Evolutionary conservation across 768 basidiomycete species (phyloP), one percentile per base, ranked within the genome.

Genomic region (Leccinum incarnatum): DNA sequence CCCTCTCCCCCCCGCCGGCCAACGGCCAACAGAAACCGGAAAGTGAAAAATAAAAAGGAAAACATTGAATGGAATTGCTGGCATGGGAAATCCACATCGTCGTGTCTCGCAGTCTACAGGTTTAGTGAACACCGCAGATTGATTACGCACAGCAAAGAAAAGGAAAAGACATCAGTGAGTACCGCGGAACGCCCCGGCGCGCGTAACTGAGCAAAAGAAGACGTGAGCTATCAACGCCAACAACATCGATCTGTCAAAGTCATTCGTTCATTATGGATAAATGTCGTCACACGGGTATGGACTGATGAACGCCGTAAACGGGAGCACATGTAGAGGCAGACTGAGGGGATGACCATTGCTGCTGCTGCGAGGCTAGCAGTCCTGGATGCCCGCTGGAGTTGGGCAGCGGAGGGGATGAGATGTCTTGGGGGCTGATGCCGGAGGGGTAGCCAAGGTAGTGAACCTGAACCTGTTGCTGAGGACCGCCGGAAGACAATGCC

Each of bases 331-430:
- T 10, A 19, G 42, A 42, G n/a, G 10, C 40, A 10, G 40, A 42
- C 40, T 42, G 42, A 5, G 10, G 17, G 2, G 42, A 45, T 19
- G 10, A 5, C 17, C 10, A 45, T 11, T 45, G 19, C 11, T 45
- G 42, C 4, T 45, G 42, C 8, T 45, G 42, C 2, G 42, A 19
- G 19, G 17, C 37, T 17, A 9, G 8, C 37, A 2, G 40, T 19
- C 4, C n/a, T 19, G 40, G 70, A n/a, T 67, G 55, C 11, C 58
- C 17, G 30, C 1, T 46, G 56, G 59, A 62, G 27, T 63, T 64
- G 5, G 70, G 57, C 34, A 64, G 70, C 27, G 62, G 62, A 2
- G 69, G 58, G 5, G 48, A 58, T 40, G 59, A 3, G 23, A 55
- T 29, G 6, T 19, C 19, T 11, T 32, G 53, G 17, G 47, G 15